A percentile compares a stretch with the other conserved stretches of the same genome.
Conservation (phyloP, 2,329 filamentous ascomycete genomes). For the Neurospora sp. region DNA sequence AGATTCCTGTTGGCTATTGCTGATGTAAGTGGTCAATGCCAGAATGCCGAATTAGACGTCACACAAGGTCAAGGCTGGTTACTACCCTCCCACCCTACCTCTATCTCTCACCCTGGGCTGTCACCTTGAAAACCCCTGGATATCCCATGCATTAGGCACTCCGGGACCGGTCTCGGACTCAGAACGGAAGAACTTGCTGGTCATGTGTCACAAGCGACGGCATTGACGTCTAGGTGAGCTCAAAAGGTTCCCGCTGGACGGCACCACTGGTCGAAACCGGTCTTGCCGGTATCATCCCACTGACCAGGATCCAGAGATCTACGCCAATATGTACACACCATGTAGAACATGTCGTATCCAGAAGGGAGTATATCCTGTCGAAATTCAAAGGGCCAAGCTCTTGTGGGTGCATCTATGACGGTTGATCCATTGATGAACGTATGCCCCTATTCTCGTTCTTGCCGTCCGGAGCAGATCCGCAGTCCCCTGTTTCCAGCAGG, state of each 20-base stretch:
- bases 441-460: not conserved
- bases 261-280: not conserved
- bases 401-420: not conserved
- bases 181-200: not conserved
- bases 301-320: not conserved
- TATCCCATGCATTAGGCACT: not conserved
- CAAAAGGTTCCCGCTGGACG: not conserved
- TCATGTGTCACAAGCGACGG: not conserved
- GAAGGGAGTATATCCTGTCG: not conserved
- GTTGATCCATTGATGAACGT: not conserved
- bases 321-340: not conserved
- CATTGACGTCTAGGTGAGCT: not conserved
- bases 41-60: not conserved
- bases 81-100: not conserved
- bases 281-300: not conserved
- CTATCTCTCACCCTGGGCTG: not conserved
- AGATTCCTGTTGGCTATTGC: not conserved
- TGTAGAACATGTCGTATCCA: not conserved
- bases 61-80: not conserved
- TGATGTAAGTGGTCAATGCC: not conserved
- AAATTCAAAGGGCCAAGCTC: not conserved
- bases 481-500: not conserved
- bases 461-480: not conserved
- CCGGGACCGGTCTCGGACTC: not conserved
- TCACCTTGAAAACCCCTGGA: not conserved